Conservation (phyloP, 805 yeast genomes). For the Zygosaccharomyces gambellarensis region DNA sequence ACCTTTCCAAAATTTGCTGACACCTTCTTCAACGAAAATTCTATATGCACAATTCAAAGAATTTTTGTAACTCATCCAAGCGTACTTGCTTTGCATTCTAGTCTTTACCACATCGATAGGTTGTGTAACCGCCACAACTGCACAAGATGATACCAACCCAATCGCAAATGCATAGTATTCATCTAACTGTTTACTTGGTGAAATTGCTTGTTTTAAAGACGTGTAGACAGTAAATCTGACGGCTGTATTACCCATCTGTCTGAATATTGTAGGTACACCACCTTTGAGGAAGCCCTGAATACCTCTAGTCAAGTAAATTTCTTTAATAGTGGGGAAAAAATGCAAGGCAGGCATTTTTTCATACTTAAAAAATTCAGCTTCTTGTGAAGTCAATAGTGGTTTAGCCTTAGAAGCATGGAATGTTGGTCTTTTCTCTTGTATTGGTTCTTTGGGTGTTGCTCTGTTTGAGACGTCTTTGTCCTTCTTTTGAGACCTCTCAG, state of each 20-base stretch:
- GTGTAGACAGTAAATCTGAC: constrained; percentile 84
- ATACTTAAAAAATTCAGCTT: constrained; percentile 33
- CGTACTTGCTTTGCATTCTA: constrained; percentile 74
- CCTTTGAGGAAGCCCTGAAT: constrained; percentile 77
- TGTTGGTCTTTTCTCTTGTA: constrained; percentile 19
- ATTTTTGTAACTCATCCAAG: constrained; percentile 54
- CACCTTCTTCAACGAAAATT: constrained; percentile 44
- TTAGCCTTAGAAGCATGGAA: constrained; percentile 28
- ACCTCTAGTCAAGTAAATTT: constrained; percentile 71
- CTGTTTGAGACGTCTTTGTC: neutral
- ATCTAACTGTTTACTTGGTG: constrained; percentile 39
- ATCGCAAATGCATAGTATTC: constrained; percentile 36
- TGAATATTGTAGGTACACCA: constrained; percentile 67
- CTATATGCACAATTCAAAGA: constrained; percentile 52
- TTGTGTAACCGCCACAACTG: constrained; percentile 76
- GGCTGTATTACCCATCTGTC: constrained; percentile 75
- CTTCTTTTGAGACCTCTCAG: constrained; percentile 13
- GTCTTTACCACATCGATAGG: constrained; percentile 87
- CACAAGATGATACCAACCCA: constrained; percentile 62
- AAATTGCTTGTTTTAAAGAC: constrained; percentile 63
- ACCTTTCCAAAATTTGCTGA: constrained; percentile 50
- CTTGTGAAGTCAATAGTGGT: constrained; percentile 33
- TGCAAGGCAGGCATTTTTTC: constrained; percentile 53
- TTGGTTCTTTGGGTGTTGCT: neutral
- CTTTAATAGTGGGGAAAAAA: constrained; percentile 49